Conservation (phyloP, 1,284 basidiomycete genomes). For the Apiotrichum gamsii region DNA sequence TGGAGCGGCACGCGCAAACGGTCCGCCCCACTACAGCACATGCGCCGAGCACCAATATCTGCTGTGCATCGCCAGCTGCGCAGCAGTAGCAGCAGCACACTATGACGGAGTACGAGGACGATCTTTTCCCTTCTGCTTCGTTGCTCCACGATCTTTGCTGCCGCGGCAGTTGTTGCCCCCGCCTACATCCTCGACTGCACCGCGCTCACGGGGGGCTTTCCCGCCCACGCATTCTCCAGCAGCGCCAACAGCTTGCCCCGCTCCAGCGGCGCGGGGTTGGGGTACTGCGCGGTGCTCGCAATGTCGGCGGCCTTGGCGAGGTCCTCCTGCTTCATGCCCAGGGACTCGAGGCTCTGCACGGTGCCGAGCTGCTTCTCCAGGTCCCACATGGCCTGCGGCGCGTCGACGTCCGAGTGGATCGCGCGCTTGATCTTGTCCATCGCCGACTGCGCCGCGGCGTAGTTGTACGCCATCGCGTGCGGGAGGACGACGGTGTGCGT, state of each 20-base stretch:
- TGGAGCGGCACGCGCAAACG: too few species aligned
- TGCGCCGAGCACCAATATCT: too few species aligned
- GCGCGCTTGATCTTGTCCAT: constrained; percentile 46
- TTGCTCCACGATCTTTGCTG: too few species aligned
- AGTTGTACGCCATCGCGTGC: constrained; percentile 51
- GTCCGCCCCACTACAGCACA: too few species aligned
- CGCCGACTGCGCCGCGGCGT: constrained; percentile 42
- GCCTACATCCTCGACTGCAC: background rate
- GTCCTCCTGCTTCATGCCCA: constrained; percentile 51
- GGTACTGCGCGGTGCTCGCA: constrained; percentile 49
- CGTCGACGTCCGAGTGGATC: constrained; percentile 35
- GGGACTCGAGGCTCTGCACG: constrained; percentile 45
- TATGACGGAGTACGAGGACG: too few species aligned
- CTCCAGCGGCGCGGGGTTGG: constrained; percentile 50
- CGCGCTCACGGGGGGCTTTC: constrained; percentile 10
- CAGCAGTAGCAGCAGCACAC: too few species aligned
- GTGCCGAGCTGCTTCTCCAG: constrained; percentile 49
- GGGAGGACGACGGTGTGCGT: constrained; percentile 53
- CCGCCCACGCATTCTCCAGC: constrained; percentile 27
- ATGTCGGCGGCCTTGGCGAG: constrained; percentile 50
- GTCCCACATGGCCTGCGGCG: constrained; percentile 48
- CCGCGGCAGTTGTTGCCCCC: too few species aligned
- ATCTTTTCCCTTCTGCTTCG: too few species aligned
- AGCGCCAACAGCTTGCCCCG: constrained; percentile 40
- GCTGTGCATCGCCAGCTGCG: too few species aligned